These are phyloP conservation scores for Laguncularia racemosa DNA, from an alignment of 345 rosid species.

Conservation along the genomic window DNA sequence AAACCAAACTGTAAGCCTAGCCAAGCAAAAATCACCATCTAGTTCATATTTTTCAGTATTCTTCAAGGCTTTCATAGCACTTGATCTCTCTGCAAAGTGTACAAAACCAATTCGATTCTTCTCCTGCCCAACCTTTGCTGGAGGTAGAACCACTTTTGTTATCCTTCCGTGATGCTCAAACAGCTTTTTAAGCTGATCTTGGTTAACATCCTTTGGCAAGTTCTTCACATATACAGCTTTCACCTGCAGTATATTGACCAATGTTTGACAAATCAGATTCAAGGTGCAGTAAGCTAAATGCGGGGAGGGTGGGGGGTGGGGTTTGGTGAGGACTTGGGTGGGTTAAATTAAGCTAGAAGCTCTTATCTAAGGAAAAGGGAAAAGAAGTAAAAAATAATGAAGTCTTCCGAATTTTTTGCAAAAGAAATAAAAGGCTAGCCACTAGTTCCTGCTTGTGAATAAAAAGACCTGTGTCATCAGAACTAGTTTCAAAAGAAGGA, in stretches of 20 bases:
- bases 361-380: no score
- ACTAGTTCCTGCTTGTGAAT: no score
- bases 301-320: no score
- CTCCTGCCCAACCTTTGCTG: slow-evolving; percentile 81
- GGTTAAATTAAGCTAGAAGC: no score
- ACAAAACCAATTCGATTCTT: slow-evolving; percentile 82
- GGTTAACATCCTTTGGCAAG: slow-evolving; percentile 69
- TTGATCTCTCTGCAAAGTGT: slow-evolving; percentile 89
- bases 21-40: slow-evolving; percentile 44
- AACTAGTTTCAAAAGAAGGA: no score
- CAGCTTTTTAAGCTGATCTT: slow-evolving; percentile 61
- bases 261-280: slow-evolving; percentile 4
- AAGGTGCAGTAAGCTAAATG: slow-evolving; percentile 10
- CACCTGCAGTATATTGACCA: slow-evolving; percentile 39
- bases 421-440: no score
- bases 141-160: slow-evolving; percentile 76
- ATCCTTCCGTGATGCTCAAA: slow-evolving; percentile 84
- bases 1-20: slow-evolving; percentile 2
- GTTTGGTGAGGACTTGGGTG: no score
- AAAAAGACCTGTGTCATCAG: no score
- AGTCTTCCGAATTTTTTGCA: no score
- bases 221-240: slow-evolving; percentile 88
- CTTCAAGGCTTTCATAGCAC: slow-evolving; percentile 79
- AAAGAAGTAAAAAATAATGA: no score
- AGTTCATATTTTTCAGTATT: slow-evolving; percentile 85